phyloP scores from a whole-genome alignment of 306 rosid species.

The Inga leiocalycina region DNA sequence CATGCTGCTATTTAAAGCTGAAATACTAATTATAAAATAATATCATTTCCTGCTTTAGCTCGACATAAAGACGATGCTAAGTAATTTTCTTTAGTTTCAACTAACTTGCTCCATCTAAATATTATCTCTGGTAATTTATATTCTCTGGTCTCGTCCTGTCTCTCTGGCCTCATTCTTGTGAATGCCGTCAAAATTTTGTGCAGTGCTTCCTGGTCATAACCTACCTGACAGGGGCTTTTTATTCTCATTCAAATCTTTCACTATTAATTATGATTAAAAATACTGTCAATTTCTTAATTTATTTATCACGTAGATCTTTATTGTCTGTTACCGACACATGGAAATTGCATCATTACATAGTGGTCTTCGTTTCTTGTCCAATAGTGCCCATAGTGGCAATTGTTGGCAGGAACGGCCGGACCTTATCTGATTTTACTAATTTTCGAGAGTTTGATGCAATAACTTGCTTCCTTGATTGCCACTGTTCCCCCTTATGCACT shows the following conservation, averaged over 20 bases:
- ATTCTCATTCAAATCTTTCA: too few species aligned
- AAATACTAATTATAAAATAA: too few species aligned
- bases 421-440: too few species aligned
- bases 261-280: too few species aligned
- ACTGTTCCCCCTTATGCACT: neutral
- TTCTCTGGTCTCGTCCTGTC: neutral
- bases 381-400: too few species aligned
- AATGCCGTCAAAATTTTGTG: neutral
- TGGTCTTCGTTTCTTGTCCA: too few species aligned
- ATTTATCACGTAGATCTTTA: too few species aligned
- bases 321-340: too few species aligned
- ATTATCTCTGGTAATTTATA: slow-evolving; percentile 6
- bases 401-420: too few species aligned
- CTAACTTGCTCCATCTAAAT: neutral
- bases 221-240: neutral
- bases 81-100: neutral
- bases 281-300: too few species aligned
- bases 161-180: slow-evolving; percentile 2
- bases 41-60: neutral
- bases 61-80: neutral
- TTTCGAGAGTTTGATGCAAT: too few species aligned
- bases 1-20: neutral
- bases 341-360: too few species aligned
- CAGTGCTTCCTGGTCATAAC: neutral
- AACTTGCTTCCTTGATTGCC: neutral